Evolutionary conservation across 129 eudicot genomes (phyloP).

Genomic region (Deinandra increscens): DNA sequence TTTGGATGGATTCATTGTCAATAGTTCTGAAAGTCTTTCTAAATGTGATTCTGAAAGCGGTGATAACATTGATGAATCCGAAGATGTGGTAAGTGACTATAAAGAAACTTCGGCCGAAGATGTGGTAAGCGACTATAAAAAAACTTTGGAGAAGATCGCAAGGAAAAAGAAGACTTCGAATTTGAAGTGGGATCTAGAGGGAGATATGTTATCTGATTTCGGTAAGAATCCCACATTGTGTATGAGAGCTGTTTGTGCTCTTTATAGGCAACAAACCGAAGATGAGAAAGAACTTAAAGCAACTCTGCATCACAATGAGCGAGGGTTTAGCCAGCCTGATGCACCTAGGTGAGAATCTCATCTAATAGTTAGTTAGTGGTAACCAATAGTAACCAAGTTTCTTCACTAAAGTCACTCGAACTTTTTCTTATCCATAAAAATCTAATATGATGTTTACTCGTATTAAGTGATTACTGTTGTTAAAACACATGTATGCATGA

Average conservation of each 20-base stretch:
- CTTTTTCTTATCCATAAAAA: not conserved
- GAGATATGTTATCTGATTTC: conserved; percentile 74
- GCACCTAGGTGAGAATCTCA: conserved; percentile 43
- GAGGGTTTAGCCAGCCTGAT: conserved; percentile 73
- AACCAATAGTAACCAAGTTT: too few relatives aligned
- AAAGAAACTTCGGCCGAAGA: conserved; percentile 42
- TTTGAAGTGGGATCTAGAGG: conserved; percentile 54
- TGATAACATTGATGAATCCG: conserved; percentile 29
- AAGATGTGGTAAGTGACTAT: conserved; percentile 33
- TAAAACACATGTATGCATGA: not conserved
- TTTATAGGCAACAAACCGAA: conserved; percentile 67
- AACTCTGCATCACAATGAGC: conserved; percentile 39
- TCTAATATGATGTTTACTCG: too few relatives aligned
- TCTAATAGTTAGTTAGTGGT: too few relatives aligned
- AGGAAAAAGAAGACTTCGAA: conserved; percentile 43
- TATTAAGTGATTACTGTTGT: too few relatives aligned
- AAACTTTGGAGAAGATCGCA: conserved; percentile 40
- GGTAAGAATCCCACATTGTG: conserved; percentile 59
- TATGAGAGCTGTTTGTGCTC: conserved; percentile 82
- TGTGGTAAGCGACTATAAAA: conserved; percentile 29
- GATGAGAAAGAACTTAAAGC: conserved; percentile 49
- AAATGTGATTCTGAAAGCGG: conserved; percentile 29
- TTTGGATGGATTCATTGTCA: conserved; percentile 58
- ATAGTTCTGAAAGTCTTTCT: conserved; percentile 38
- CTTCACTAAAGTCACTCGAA: not conserved